phyloP scores from a whole-genome alignment of 2,329 filamentous ascomycete species.

The Sarocladium strictum region DNA sequence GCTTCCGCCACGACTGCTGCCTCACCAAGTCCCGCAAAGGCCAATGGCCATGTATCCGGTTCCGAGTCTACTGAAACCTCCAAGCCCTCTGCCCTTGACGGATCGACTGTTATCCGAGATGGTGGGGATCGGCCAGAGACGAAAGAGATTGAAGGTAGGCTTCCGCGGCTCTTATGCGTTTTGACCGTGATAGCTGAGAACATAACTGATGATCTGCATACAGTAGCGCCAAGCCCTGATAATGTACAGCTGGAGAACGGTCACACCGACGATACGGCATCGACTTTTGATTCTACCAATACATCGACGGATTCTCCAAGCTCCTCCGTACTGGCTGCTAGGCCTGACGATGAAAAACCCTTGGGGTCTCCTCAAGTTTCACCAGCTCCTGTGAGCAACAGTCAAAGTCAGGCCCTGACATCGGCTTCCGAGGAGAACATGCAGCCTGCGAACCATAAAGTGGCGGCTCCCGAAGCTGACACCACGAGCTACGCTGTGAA shows the following conservation, averaged over 20 bases:
- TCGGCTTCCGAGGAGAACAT: neutral
- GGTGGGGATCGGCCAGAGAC: neutral
- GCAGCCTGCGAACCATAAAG: neutral
- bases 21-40: neutral
- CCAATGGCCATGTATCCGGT: neutral
- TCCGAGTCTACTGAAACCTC: neutral
- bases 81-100: neutral
- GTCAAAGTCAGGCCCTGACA: neutral
- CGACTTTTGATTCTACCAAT: neutral
- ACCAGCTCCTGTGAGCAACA: neutral
- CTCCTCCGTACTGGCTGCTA: neutral
- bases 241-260: neutral
- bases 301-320: neutral
- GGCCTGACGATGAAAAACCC: neutral
- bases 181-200: neutral
- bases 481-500: neutral
- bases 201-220: neutral
- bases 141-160: neutral
- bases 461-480: neutral
- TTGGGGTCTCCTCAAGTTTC: neutral
- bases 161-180: neutral
- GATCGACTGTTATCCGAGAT: neutral
- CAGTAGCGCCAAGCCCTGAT: neutral
- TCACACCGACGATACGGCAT: neutral
- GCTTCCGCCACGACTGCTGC: neutral